Evolutionary conservation across 2,329 filamentous ascomycete genomes (phyloP).

Genomic region (Teratosphaeria zuluensis): DNA sequence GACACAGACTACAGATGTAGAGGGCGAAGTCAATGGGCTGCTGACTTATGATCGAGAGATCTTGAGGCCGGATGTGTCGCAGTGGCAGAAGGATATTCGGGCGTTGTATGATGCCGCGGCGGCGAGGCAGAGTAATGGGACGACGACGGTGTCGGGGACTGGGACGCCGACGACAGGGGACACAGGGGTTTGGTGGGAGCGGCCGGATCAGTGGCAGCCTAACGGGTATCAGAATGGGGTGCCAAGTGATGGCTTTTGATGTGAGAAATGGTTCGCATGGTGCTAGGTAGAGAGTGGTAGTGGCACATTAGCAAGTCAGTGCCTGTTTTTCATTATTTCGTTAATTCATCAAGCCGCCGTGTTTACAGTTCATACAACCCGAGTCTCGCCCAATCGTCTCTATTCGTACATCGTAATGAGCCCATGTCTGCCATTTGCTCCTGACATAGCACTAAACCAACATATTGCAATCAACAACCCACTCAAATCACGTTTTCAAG

Average conservation of each 20-base stretch:
- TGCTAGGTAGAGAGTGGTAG: no score
- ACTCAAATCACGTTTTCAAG: neutral
- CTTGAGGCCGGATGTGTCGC: slow-evolving; percentile 44
- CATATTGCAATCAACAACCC: neutral
- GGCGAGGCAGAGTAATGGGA: neutral
- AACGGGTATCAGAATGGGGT: neutral
- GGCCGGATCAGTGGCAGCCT: neutral
- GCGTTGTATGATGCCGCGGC: slow-evolving; percentile 37
- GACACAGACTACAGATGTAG: slow-evolving; percentile 66
- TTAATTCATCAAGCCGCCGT: neutral
- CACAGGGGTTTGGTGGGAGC: neutral
- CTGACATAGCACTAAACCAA: neutral
- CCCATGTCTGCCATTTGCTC: neutral
- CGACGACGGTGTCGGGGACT: no score
- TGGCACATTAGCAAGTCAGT: no score
- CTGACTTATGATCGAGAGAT: slow-evolving; percentile 54
- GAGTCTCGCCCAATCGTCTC: neutral
- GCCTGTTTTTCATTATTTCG: neutral
- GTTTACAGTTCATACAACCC: neutral
- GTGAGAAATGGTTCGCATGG: neutral
- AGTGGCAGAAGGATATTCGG: slow-evolving; percentile 52
- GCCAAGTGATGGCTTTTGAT: neutral
- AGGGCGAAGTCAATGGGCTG: slow-evolving; percentile 64
- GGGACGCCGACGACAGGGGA: no score
- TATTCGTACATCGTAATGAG: neutral